Base-by-base conservation (phyloP, 2,329 filamentous ascomycete species). In the Rhynchosporium secalis region DNA sequence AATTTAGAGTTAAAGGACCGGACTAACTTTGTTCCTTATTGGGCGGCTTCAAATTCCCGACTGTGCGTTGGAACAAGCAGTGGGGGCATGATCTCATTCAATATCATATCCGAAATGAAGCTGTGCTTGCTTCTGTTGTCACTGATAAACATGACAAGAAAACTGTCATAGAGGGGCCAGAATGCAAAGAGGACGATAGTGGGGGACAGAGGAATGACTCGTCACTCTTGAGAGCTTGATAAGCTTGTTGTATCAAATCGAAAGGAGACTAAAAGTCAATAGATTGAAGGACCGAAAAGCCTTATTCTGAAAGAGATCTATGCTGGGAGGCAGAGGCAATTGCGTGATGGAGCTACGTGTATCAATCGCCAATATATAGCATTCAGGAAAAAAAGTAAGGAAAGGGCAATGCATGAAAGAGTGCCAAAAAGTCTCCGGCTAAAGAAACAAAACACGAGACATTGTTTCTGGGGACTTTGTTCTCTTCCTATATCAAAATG, bases 11-110 rank as follows among this genome's bases (percentile, higher is more conserved):
- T 43, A 36, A 36, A 28, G 36, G 38, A 40, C 31, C 41, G 54
- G 31, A 62, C 33, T 55, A 52, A 54, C 48, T 10, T 55, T 59
- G 31, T 43, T 52, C 48, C 48, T 36, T 56, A 47, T 62, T 45
- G 61, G 61, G 61, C 56, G 55, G 7, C 55, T 52, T 33, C n/a
- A 20, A 38, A 13, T 4, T 51, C 5, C n/a, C 20, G 20, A n/a
- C 10, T 36, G 31, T 52, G 48, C 48, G 48, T 31, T 52, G 48
- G 48, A 52, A 7, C 6, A n/a, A 15, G 31, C 31, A 49, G 48
- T 52, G 48, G 48, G 48, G 48, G 31, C 48, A 38, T 51, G 47
- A 51, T 51, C 47, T 51, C 47, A 51, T 51, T 51, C 13, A 13
- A 33, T 12, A 38, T n/a, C 48, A 48, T n/a, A 31, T 7, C 48